Evolutionary conservation across 2,329 filamentous ascomycete genomes (phyloP).

Genomic region (Magnaporthiopsis incrustans): DNA sequence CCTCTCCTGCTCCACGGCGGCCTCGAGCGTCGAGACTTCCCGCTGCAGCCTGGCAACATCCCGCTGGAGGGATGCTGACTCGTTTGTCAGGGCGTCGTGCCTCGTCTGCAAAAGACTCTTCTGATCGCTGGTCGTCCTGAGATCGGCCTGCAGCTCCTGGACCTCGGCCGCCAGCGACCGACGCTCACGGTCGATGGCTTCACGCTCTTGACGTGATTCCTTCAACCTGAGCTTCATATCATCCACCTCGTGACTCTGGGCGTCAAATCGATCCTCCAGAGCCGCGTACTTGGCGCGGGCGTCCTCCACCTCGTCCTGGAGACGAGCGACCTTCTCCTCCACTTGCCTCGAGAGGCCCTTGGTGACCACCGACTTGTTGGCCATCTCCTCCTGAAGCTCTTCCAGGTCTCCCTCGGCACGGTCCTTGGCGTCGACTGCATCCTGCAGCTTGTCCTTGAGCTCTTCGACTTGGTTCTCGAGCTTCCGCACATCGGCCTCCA

Average conservation of each 20-base stretch:
- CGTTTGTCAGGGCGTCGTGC: slow-evolving; percentile 57
- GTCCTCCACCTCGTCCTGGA: slow-evolving; percentile 58
- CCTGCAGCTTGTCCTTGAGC: slow-evolving; percentile 44
- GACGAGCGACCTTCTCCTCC: slow-evolving; percentile 58
- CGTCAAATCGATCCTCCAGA: slow-evolving; percentile 43
- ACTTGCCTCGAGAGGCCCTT: slow-evolving; percentile 68
- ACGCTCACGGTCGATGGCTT: slow-evolving; percentile 27
- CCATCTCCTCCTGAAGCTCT: slow-evolving; percentile 67
- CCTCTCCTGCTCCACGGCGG: slow-evolving; percentile 43
- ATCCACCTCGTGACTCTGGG: slow-evolving; percentile 38
- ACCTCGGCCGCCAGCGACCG: slow-evolving; percentile 40
- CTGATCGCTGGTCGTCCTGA: slow-evolving; percentile 49
- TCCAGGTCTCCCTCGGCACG: slow-evolving; percentile 52
- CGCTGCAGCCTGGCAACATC: slow-evolving; percentile 47
- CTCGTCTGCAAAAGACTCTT: slow-evolving; percentile 62
- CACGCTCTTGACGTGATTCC: slow-evolving; percentile 34
- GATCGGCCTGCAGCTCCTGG: slow-evolving; percentile 48
- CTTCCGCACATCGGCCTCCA: slow-evolving; percentile 46
- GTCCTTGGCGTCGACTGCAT: slow-evolving; percentile 45
- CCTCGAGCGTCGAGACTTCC: slow-evolving; percentile 38
- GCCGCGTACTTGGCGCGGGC: slow-evolving; percentile 38
- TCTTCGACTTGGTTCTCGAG: slow-evolving; percentile 48
- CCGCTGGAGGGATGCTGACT: slow-evolving; percentile 58
- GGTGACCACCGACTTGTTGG: slow-evolving; percentile 69
- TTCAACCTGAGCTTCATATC: slow-evolving; percentile 36